These are phyloP conservation scores for Pseudozyma sp. DNA, from an alignment of 1,284 basidiomycete species.

Conservation along the genomic window DNA sequence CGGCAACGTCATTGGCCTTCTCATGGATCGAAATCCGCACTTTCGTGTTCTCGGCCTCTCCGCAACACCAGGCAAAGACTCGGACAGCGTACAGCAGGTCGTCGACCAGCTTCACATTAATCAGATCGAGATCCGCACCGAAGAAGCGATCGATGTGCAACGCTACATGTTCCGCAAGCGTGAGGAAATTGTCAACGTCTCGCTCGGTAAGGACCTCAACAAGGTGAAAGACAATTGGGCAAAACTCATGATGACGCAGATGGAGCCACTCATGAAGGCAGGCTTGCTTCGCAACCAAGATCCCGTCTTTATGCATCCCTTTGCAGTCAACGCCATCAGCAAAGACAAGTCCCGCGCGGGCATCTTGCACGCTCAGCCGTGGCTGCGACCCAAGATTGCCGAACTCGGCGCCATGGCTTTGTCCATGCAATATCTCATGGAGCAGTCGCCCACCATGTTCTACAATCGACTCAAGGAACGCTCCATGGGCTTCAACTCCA, in stretches of 20 bases:
- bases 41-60: conserved; percentile 93
- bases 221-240: conserved; percentile 66
- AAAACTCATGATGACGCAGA: conserved; percentile 64
- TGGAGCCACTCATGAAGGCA: conserved; percentile 55
- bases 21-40: conserved; percentile 93
- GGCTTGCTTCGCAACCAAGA: conserved; percentile 55
- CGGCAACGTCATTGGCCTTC: conserved; percentile 84
- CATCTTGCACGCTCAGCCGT: conserved; percentile 37
- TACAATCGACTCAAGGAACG: conserved; percentile 69
- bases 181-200: conserved; percentile 62
- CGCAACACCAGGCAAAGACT: conserved; percentile 89
- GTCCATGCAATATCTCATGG: conserved; percentile 73
- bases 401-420: conserved; percentile 59
- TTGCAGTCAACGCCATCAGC: conserved; percentile 49
- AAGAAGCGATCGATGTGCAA: conserved; percentile 87
- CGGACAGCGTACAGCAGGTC: conserved; percentile 88
- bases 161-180: conserved; percentile 87
- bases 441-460: conserved; percentile 74
- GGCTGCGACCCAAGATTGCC: conserved; percentile 36
- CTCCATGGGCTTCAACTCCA: conserved; percentile 64
- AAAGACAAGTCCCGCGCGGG: conserved; percentile 22
- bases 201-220: conserved; percentile 54
- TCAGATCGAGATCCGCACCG: conserved; percentile 92
- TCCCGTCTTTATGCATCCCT: conserved; percentile 57
- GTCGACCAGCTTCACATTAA: conserved; percentile 96